Evolutionary conservation across 306 rosid species (phyloP).

Genomic region (Corylus americana): DNA sequence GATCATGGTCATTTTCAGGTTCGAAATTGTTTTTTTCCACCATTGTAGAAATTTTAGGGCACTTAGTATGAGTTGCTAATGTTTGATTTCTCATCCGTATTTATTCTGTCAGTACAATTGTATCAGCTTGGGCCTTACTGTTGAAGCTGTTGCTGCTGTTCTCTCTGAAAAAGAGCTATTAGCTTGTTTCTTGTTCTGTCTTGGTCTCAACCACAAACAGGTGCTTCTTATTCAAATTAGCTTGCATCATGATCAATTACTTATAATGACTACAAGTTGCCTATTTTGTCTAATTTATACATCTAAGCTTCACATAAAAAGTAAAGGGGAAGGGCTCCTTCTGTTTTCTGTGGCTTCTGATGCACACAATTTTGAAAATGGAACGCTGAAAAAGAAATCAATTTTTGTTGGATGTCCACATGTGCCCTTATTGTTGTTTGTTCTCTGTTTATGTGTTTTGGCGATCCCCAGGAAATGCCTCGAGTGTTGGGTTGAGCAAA

Average conservation of each 20-base stretch:
- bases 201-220: conserved; percentile 87
- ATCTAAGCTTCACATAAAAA: not conserved
- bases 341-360: not conserved
- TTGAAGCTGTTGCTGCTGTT: conserved; percentile 77
- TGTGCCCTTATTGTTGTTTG: not conserved
- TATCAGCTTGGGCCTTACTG: conserved; percentile 84
- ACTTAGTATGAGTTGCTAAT: not conserved
- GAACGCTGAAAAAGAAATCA: not conserved
- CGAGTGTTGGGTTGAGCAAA: not conserved
- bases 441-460: not conserved
- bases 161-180: conserved; percentile 61
- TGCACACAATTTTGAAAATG: not conserved
- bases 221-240: conserved; percentile 28
- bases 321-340: not conserved
- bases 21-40: conserved; percentile 3
- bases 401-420: not conserved
- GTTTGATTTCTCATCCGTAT: not conserved
- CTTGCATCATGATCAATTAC: not conserved
- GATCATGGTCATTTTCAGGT: conserved; percentile 97
- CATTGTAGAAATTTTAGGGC: not conserved
- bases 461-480: not conserved
- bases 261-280: not conserved
- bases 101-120: conserved; percentile 66
- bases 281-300: not conserved
- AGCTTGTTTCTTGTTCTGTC: conserved; percentile 65